phyloP scores from a whole-genome alignment of 1,139 yeast species.

The Nakaseomyces bracarensis region DNA sequence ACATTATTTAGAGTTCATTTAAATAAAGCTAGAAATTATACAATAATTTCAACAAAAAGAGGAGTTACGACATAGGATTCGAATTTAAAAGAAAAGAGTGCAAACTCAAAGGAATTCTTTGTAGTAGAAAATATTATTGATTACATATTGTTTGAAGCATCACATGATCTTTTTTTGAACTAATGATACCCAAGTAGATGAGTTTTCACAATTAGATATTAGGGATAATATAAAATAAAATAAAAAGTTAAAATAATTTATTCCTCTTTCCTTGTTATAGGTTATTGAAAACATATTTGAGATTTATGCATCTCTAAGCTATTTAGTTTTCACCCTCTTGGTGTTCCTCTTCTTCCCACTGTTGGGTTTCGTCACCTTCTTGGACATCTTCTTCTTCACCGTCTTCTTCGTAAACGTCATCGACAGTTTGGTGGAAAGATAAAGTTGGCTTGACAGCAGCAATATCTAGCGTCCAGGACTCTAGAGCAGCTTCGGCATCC shows the following conservation, averaged over 20 bases:
- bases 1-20: background rate
- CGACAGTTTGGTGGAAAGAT: slow-evolving; percentile 64
- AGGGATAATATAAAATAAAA: slow-evolving; percentile 6
- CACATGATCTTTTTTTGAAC: background rate
- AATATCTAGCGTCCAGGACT: slow-evolving; percentile 73
- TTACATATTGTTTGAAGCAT: background rate
- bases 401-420: slow-evolving; percentile 53
- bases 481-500: slow-evolving; percentile 77
- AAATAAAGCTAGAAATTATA: background rate
- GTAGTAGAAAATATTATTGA: slow-evolving; percentile 2
- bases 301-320: too few relatives aligned
- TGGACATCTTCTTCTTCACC: slow-evolving; percentile 37
- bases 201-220: slow-evolving; percentile 5
- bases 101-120: background rate
- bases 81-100: background rate
- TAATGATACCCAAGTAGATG: slow-evolving; percentile 5
- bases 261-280: slow-evolving; percentile 9
- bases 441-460: slow-evolving; percentile 77
- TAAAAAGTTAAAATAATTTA: background rate
- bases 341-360: slow-evolving; percentile 20
- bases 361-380: slow-evolving; percentile 27
- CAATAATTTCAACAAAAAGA: background rate
- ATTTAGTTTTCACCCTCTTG: slow-evolving; percentile 12
- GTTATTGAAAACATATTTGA: slow-evolving; percentile 3
- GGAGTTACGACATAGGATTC: slow-evolving; percentile 1